Conservation (phyloP, 768 basidiomycete species). For the Auricularia sp. region DNA sequence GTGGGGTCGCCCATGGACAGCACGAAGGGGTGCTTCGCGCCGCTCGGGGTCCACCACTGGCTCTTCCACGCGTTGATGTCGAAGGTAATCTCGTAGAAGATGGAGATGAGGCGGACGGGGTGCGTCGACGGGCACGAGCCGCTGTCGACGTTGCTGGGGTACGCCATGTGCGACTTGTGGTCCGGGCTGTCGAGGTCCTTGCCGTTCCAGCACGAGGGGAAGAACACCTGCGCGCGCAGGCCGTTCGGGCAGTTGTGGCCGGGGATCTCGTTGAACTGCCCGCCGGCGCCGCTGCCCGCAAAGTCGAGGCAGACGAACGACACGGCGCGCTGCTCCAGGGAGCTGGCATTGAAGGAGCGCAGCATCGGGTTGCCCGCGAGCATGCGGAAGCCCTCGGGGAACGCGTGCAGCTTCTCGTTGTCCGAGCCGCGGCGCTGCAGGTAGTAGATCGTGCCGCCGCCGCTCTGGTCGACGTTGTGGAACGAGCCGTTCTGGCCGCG, state of each 20-base stretch:
- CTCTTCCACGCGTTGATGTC: constrained; percentile 5
- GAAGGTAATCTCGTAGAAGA: constrained; percentile 13
- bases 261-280: background rate
- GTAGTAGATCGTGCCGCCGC: constrained; percentile 6
- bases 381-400: constrained; percentile 18
- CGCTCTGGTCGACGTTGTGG: constrained; percentile 5
- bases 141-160: constrained; percentile 8
- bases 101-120: constrained; percentile 13
- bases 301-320: constrained; percentile 37
- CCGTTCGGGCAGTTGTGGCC: constrained; percentile 18
- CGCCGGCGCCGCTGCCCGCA: constrained; percentile 15
- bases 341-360: constrained; percentile 35
- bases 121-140: constrained; percentile 13
- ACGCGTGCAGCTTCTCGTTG: constrained; percentile 1
- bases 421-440: constrained; percentile 2
- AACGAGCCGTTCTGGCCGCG: constrained; percentile 6
- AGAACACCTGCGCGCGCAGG: constrained; percentile 22
- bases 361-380: constrained; percentile 37
- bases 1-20: constrained; percentile 2
- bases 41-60: background rate
- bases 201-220: constrained; percentile 32
- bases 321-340: constrained; percentile 23
- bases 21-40: constrained; percentile 2
- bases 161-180: constrained; percentile 16
- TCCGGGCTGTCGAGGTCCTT: constrained; percentile 24